Percentiles rank a stretch among this genome's conserved stretches.
Conservation (phyloP, 768 basidiomycete genomes). For the Rhizopogon vinicolor region DNA sequence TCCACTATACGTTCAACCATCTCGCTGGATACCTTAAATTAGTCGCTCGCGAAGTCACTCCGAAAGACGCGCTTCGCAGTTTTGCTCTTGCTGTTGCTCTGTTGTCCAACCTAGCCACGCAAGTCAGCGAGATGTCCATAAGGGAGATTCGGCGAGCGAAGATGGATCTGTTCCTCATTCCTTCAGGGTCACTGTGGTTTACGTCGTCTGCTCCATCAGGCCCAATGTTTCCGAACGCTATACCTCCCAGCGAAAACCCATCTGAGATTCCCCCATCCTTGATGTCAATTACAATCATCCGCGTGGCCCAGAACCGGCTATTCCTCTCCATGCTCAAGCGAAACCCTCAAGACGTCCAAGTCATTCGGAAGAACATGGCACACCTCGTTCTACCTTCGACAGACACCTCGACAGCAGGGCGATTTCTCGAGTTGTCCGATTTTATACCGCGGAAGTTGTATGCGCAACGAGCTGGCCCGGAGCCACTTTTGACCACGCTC, state of each 20-base stretch:
- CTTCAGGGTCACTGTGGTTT: conserved; percentile 72
- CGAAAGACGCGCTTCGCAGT: conserved; percentile 39
- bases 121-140: conserved; percentile 69
- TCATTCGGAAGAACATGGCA: conserved; percentile 61
- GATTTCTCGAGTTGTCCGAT: conserved; percentile 37
- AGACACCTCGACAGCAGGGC: conserved; percentile 22
- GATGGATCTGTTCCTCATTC: conserved; percentile 62
- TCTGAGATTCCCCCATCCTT: conserved; percentile 40
- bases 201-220: conserved; percentile 46
- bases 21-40: conserved; percentile 64
- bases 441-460: conserved; percentile 38
- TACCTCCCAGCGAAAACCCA: conserved; percentile 30
- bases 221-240: conserved; percentile 56
- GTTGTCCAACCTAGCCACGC: conserved; percentile 52
- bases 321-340: conserved; percentile 60
- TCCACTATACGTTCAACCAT: conserved; percentile 67
- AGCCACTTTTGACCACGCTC: conserved; percentile 32
- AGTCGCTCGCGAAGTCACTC: conserved; percentile 39
- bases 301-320: conserved; percentile 67
- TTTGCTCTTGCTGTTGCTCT: conserved; percentile 55
- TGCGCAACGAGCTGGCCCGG: conserved; percentile 1
- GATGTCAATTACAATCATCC: conserved; percentile 55
- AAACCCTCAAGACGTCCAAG: conserved; percentile 63
- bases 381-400: conserved; percentile 54
- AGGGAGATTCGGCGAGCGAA: conserved; percentile 72